Percentiles rank a stretch among this genome's conserved stretches.
phyloP scores from a whole-genome alignment of 2,329 filamentous ascomycete species.

The Diaporthe caulivora region DNA sequence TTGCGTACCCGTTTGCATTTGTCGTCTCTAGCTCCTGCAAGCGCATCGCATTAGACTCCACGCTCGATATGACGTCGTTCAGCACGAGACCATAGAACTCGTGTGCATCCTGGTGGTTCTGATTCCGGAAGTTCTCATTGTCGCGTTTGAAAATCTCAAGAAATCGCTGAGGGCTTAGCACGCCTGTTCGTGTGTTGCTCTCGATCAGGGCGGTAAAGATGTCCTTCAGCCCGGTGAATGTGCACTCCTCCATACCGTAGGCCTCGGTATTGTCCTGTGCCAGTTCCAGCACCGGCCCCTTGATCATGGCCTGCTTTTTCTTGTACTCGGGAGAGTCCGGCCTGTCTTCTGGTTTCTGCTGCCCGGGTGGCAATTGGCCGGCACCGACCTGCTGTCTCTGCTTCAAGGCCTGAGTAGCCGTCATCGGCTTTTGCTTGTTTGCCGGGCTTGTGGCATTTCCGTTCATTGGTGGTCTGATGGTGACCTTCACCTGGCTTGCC shows the following conservation, averaged over 20 bases:
- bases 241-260: slow-evolving; percentile 94
- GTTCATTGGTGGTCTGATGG: slow-evolving; percentile 70
- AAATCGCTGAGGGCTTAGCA: slow-evolving; percentile 92
- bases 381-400: slow-evolving; percentile 67
- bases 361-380: slow-evolving; percentile 66
- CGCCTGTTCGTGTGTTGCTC: slow-evolving; percentile 84
- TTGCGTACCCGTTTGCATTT: slow-evolving; percentile 59
- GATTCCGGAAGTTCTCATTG: slow-evolving; percentile 96
- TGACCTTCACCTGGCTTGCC: slow-evolving; percentile 68
- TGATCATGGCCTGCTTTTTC: slow-evolving; percentile 89
- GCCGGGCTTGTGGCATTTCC: slow-evolving; percentile 53
- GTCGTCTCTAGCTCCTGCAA: slow-evolving; percentile 63
- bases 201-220: slow-evolving; percentile 93
- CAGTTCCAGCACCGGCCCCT: slow-evolving; percentile 69
- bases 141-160: slow-evolving; percentile 93
- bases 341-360: slow-evolving; percentile 84
- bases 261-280: slow-evolving; percentile 81
- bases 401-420: slow-evolving; percentile 67
- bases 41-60: slow-evolving; percentile 85
- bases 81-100: slow-evolving; percentile 95
- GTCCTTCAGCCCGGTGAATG: slow-evolving; percentile 95
- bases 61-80: slow-evolving; percentile 95
- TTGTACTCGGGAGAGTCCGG: slow-evolving; percentile 97
- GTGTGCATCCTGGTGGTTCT: slow-evolving; percentile 98
- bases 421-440: slow-evolving; percentile 66